Base-by-base conservation (phyloP, 768 basidiomycete species). In the Lactarius trivialis region DNA sequence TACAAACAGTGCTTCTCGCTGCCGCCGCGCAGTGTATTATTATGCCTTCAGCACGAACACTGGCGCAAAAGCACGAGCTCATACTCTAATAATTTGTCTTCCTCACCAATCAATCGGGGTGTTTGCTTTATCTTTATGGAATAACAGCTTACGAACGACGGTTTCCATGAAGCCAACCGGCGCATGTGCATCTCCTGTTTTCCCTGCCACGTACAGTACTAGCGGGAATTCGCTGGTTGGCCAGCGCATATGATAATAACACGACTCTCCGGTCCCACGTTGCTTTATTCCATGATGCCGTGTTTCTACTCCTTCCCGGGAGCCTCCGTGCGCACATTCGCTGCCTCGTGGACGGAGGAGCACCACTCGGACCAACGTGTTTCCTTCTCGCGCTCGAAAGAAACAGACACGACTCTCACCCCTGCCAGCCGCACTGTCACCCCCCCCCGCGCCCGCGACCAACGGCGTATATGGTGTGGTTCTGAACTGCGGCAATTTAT, bases 371-470 rank as follows among this genome's bases (percentile, higher is more conserved):
- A 28, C 52, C 11, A 48, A 63, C 61, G 57, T 55, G 61, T 58
- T 37, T 4, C 12, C 9, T 41, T n/a, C 11, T 51, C 37, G n/a
- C 28, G 12, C 36, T 12, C 36, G 36, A 34, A 34, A 5, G 8
- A 30, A 30, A 30, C 30, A 30, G 30, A 30, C 30, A 30, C 30
- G 30, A 34, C 19, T 4, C 32, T 24, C 33, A 26, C 34, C 36
- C n/a, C 14, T 55, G 45, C 30, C 30, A 6, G 48, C 58, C 63
- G 63, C 63, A 33, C 33, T 55, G 58, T 59, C 43, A 32, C 61
- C 61, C 43, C 17, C 7, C 36, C 32, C n/a, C n/a, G n/a, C n/a
- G n/a, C n/a, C n/a, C n/a, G n/a, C n/a, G 45, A 32, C 43, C 17
- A 41, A 34, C 37, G 26, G 15, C 28, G 19, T 39, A 43, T 48